phyloP scores from a whole-genome alignment of 805 yeast species.

The Ogataea henricii region DNA sequence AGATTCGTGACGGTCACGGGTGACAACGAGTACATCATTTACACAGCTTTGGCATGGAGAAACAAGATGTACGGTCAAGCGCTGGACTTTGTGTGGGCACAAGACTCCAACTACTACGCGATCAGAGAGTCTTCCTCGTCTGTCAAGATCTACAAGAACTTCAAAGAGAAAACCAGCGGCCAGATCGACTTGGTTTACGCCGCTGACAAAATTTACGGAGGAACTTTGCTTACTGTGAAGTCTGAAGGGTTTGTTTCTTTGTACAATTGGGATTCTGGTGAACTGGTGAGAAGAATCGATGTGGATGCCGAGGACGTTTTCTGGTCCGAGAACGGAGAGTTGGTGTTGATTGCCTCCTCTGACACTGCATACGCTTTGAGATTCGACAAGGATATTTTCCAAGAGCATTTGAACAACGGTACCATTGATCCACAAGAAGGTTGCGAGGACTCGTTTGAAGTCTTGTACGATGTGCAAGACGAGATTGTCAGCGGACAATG shows the following conservation, averaged over 20 bases:
- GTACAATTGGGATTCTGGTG: conserved; percentile 92
- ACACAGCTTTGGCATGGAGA: conserved; percentile 98
- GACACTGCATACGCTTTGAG: conserved; percentile 79
- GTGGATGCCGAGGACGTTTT: conserved; percentile 79
- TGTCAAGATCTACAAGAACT: conserved; percentile 77
- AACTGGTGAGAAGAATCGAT: conserved; percentile 83
- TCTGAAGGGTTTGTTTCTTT: conserved; percentile 84
- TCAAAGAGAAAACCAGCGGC: conserved; percentile 71
- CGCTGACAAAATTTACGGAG: conserved; percentile 83
- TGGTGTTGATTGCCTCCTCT: conserved; percentile 70
- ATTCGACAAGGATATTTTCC: conserved; percentile 68
- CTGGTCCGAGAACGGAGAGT: conserved; percentile 94
- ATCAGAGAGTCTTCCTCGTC: conserved; percentile 67
- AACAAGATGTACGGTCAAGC: conserved; percentile 91
- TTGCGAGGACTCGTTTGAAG: conserved; percentile 82
- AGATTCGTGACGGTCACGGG: conserved; percentile 96
- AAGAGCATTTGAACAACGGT: conserved; percentile 59
- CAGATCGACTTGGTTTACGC: conserved; percentile 66
- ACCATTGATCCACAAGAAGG: conserved; percentile 79
- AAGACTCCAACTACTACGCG: conserved; percentile 86
- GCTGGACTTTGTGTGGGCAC: conserved; percentile 91
- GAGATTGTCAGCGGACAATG: conserved; percentile 85
- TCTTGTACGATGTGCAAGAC: conserved; percentile 79
- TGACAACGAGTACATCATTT: conserved; percentile 95
- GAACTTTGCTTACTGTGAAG: conserved; percentile 83